phyloP scores from a whole-genome alignment of 306 rosid genomes.

The Corylus americana region DNA sequence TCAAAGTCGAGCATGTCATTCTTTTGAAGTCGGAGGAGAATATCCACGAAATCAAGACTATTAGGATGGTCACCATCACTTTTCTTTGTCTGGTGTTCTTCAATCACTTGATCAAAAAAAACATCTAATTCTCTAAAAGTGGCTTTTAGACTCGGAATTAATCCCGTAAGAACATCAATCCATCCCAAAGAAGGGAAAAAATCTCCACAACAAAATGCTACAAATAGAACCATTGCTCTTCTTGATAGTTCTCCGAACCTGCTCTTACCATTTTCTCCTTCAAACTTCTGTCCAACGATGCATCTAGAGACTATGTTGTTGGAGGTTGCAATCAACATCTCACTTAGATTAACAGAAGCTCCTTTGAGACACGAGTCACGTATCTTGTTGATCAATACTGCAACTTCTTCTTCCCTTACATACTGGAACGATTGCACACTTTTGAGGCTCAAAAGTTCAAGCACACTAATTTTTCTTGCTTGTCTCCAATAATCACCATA shows the following conservation, averaged over 20 bases:
- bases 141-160: not conserved
- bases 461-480: slow-evolving; percentile 1
- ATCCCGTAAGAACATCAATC: not conserved
- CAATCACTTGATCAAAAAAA: not conserved
- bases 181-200: slow-evolving; percentile 9
- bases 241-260: not conserved
- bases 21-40: slow-evolving; percentile 15
- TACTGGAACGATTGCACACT: not conserved
- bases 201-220: not conserved
- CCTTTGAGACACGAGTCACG: not conserved
- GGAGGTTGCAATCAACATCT: not conserved
- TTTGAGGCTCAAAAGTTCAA: slow-evolving; percentile 7
- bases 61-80: not conserved
- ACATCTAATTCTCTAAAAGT: not conserved
- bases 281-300: not conserved
- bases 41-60: slow-evolving; percentile 15
- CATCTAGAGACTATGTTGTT: not conserved
- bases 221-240: not conserved
- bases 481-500: slow-evolving; percentile 16
- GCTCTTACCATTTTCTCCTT: not conserved
- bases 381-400: not conserved
- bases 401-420: slow-evolving; percentile 15
- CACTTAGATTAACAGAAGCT: not conserved
- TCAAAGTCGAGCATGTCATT: slow-evolving; percentile 5
- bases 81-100: not conserved